Conservation (phyloP, 108 stramenopile species). For the Cylindrotheca fusiformis region DNA sequence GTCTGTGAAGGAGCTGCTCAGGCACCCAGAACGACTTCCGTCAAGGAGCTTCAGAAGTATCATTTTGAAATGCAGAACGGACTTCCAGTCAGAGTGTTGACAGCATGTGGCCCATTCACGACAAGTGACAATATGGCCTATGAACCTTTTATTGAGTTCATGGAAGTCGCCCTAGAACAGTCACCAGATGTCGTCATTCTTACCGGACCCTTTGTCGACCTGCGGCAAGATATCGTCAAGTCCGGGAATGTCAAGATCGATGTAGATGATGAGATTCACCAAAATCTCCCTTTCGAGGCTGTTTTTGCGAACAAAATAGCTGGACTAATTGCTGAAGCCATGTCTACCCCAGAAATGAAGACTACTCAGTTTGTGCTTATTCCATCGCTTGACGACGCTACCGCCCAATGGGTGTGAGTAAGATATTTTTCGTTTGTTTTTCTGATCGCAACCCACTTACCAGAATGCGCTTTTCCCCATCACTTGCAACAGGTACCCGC, state of each 20-base stretch:
- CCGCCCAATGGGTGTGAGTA: constrained; percentile 87
- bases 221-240: constrained; percentile 59
- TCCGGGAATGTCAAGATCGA: constrained; percentile 33
- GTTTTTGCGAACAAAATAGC: constrained; percentile 77
- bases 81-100: constrained; percentile 63
- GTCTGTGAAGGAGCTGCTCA: constrained; percentile 69
- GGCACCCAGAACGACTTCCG: constrained; percentile 38
- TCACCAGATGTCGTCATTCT: constrained; percentile 92
- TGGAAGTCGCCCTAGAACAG: constrained; percentile 48
- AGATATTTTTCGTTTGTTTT: constrained; percentile 2
- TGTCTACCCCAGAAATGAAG: constrained; percentile 33
- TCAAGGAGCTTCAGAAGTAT: constrained; percentile 44
- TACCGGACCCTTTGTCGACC: constrained; percentile 95
- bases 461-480: background rate
- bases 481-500: constrained; percentile 41
- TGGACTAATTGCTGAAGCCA: constrained; percentile 50
- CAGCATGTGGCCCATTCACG: constrained; percentile 91
- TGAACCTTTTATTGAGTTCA: constrained; percentile 85
- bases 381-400: constrained; percentile 92
- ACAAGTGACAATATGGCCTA: constrained; percentile 87
- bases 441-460: background rate
- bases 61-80: constrained; percentile 58
- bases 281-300: constrained; percentile 67
- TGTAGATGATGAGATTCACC: constrained; percentile 38
- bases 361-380: constrained; percentile 92